Conservation (phyloP, 2,329 filamentous ascomycete species). For the Nemania diffusa region DNA sequence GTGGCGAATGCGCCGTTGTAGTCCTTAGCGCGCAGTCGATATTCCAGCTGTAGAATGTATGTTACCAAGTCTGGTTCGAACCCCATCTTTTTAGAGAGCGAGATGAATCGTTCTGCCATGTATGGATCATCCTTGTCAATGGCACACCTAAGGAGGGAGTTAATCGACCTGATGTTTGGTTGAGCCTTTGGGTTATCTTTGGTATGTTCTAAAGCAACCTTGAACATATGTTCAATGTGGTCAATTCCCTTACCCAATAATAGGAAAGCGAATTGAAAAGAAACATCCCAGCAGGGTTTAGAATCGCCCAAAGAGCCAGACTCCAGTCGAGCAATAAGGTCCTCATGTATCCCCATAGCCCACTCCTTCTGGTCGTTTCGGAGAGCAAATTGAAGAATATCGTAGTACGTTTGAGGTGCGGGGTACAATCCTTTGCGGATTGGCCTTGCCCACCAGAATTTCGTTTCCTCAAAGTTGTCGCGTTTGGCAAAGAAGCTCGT, state of each 20-base stretch:
- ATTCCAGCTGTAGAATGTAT: slow-evolving; percentile 78
- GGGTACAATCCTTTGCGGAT: slow-evolving; percentile 55
- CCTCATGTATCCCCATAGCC: slow-evolving; percentile 68
- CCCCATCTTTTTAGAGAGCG: slow-evolving; percentile 71
- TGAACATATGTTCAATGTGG: slow-evolving; percentile 78
- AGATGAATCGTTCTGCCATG: slow-evolving; percentile 77
- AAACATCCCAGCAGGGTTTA: slow-evolving; percentile 74
- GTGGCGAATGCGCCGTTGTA: slow-evolving; percentile 74
- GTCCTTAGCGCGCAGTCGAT: slow-evolving; percentile 78
- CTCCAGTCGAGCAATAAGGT: slow-evolving; percentile 56
- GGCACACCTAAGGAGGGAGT: slow-evolving; percentile 78
- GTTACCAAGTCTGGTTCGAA: slow-evolving; percentile 76
- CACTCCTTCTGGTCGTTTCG: slow-evolving; percentile 69
- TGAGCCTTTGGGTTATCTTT: slow-evolving; percentile 57
- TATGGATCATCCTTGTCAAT: slow-evolving; percentile 75
- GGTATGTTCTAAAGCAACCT: slow-evolving; percentile 67
- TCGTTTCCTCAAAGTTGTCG: slow-evolving; percentile 68
- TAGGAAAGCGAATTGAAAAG: slow-evolving; percentile 80
- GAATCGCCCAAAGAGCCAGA: slow-evolving; percentile 51
- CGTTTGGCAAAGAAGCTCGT: slow-evolving; percentile 70
- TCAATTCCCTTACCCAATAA: slow-evolving; percentile 75
- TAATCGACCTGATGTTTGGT: slow-evolving; percentile 78
- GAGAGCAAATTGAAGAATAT: slow-evolving; percentile 69
- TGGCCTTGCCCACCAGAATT: slow-evolving; percentile 72
- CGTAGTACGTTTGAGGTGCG: slow-evolving; percentile 59